Percentiles rank a stretch among this genome's conserved stretches.
phyloP scores from a whole-genome alignment of 495 filamentous ascomycete species.

The Xylaria cubensis region DNA sequence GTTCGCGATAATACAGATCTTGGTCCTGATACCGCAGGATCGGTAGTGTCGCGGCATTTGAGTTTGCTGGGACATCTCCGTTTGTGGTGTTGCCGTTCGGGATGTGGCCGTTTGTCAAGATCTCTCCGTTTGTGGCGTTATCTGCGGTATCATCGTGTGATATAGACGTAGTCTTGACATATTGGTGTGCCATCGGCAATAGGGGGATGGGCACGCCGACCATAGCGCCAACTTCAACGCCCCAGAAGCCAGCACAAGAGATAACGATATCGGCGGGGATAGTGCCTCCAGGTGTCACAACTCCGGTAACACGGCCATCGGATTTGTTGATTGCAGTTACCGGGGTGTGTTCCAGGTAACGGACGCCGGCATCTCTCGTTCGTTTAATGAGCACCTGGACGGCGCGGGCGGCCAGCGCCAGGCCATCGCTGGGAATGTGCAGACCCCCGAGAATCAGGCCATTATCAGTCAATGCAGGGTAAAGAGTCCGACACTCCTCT shows the following conservation, averaged over 20 bases:
- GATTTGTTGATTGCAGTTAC: slow-evolving; percentile 53
- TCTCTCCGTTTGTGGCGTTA: slow-evolving; percentile 42
- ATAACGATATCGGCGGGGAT: slow-evolving; percentile 57
- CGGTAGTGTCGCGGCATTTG: slow-evolving; percentile 45
- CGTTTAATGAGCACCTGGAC: slow-evolving; percentile 57
- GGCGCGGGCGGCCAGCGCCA: slow-evolving; percentile 57
- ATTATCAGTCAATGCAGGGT: slow-evolving; percentile 50
- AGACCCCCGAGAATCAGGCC: slow-evolving; percentile 56
- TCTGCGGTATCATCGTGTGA: slow-evolving; percentile 44
- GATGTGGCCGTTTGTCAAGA: not conserved
- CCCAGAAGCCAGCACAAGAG: slow-evolving; percentile 63
- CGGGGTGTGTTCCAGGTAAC: slow-evolving; percentile 52
- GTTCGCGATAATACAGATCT: slow-evolving; percentile 61
- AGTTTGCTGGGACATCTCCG: not conserved
- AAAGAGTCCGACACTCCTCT: slow-evolving; percentile 52
- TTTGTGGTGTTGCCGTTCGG: not conserved
- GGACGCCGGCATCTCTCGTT: slow-evolving; percentile 54
- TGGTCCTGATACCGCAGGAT: slow-evolving; percentile 61
- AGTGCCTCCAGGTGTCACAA: slow-evolving; percentile 46
- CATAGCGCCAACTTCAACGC: slow-evolving; percentile 60
- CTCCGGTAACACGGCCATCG: slow-evolving; percentile 50
- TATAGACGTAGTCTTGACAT: slow-evolving; percentile 55
- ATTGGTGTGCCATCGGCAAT: slow-evolving; percentile 60
- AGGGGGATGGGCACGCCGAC: slow-evolving; percentile 55
- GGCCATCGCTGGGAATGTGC: slow-evolving; percentile 57